These are phyloP conservation scores for Cryptococcus jaspeensis DNA, from an alignment of 1,284 basidiomycete genomes.

Conservation along the genomic window DNA sequence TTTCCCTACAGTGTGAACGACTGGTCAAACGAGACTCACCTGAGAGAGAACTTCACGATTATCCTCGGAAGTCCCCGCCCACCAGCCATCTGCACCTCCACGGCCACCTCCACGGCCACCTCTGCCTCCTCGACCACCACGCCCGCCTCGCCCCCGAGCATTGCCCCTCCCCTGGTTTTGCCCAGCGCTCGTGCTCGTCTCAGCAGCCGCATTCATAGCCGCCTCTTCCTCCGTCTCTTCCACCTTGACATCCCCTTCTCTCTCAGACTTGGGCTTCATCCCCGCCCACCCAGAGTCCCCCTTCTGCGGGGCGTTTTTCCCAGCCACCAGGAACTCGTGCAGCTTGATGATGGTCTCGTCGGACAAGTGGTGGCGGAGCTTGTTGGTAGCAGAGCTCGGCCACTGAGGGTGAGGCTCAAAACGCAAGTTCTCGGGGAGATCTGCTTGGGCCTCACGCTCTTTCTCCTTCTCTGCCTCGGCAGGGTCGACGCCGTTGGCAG, in stretches of 20 bases:
- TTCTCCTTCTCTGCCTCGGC: conserved; percentile 9
- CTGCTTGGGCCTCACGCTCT: background rate
- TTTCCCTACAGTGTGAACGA: background rate
- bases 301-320: conserved; percentile 65
- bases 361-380: conserved; percentile 64
- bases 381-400: conserved; percentile 62
- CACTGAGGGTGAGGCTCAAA: conserved; percentile 56
- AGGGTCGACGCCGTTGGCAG: background rate
- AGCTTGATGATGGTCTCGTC: conserved; percentile 62
- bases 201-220: conserved; percentile 11
- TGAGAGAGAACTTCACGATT: conserved; percentile 72
- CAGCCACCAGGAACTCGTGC: conserved; percentile 71
- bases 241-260: conserved; percentile 37
- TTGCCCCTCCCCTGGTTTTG: conserved; percentile 18
- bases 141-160: conserved; percentile 36
- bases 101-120: conserved; percentile 55
- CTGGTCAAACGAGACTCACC: conserved; percentile 53
- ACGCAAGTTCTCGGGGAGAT: conserved; percentile 25
- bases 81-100: conserved; percentile 47
- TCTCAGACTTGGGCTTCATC: conserved; percentile 18
- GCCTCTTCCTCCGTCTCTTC: conserved; percentile 24
- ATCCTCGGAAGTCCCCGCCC: conserved; percentile 56
- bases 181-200: conserved; percentile 35
- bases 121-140: conserved; percentile 53
- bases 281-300: conserved; percentile 53